These are phyloP conservation scores for Suillus discolor DNA, from an alignment of 768 basidiomycete genomes.

Conservation along the genomic window DNA sequence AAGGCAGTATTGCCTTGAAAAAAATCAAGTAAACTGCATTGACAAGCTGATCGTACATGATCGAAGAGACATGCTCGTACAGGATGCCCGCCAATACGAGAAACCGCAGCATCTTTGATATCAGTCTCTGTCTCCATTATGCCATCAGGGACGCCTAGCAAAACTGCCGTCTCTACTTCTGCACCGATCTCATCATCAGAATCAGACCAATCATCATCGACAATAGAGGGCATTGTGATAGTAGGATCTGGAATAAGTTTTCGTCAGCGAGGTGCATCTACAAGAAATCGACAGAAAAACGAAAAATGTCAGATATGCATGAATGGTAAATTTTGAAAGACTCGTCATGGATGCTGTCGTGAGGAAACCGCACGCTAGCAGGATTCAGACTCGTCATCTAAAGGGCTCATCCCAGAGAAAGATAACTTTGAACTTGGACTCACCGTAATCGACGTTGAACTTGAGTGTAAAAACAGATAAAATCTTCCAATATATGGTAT, in stretches of 20 bases:
- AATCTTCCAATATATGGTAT: constrained; percentile 14
- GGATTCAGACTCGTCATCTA: constrained; percentile 86
- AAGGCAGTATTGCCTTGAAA: constrained; percentile 72
- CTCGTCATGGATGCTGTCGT: constrained; percentile 61
- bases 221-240: constrained; percentile 41
- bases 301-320: constrained; percentile 76
- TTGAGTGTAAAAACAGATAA: constrained; percentile 17
- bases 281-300: background rate
- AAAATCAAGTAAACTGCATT: constrained; percentile 47
- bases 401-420: constrained; percentile 44
- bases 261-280: constrained; percentile 14
- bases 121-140: constrained; percentile 57
- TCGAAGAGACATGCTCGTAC: constrained; percentile 63
- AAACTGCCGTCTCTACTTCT: constrained; percentile 69
- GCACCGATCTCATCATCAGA: constrained; percentile 66
- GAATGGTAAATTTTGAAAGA: constrained; percentile 77
- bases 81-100: constrained; percentile 88
- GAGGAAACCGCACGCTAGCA: constrained; percentile 61
- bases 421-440: constrained; percentile 15
- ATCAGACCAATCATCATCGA: constrained; percentile 76
- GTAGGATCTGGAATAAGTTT: constrained; percentile 9
- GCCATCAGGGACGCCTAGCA: constrained; percentile 84
- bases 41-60: constrained; percentile 47
- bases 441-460: constrained; percentile 20
- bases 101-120: constrained; percentile 76